Evolutionary conservation across 2,329 filamentous ascomycete species (phyloP).

Genomic region (Nothophaeocryptopus gaeumannii): DNA sequence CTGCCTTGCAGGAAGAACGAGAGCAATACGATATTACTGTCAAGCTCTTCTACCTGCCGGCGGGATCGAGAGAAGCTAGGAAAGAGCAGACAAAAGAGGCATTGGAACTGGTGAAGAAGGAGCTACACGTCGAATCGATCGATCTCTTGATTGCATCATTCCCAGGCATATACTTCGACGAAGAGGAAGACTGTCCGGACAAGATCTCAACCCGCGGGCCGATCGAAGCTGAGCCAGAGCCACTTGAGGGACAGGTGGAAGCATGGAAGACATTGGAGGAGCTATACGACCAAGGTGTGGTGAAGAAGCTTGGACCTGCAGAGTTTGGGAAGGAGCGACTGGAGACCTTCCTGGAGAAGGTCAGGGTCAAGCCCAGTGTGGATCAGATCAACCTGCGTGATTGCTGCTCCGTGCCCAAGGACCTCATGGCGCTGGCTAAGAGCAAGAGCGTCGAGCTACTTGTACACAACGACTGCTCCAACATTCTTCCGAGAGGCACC

Average conservation of each 20-base stretch:
- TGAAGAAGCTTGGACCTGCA: constrained; percentile 75
- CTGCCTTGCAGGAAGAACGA: constrained; percentile 74
- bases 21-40: constrained; percentile 89
- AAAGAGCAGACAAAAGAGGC: constrained; percentile 73
- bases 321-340: constrained; percentile 89
- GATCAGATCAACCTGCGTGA: constrained; percentile 96
- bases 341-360: constrained; percentile 68
- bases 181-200: constrained; percentile 72
- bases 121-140: constrained; percentile 71
- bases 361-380: constrained; percentile 71
- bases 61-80: constrained; percentile 45
- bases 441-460: constrained; percentile 78
- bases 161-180: constrained; percentile 89
- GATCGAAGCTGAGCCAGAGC: constrained; percentile 51
- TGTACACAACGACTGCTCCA: constrained; percentile 90
- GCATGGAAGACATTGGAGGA: constrained; percentile 67
- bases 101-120: constrained; percentile 73
- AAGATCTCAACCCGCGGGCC: constrained; percentile 47
- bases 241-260: constrained; percentile 64
- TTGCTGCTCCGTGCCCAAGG: constrained; percentile 92
- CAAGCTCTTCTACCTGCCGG: constrained; percentile 89
- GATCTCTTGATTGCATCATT: constrained; percentile 92
- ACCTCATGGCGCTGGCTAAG: constrained; percentile 80
- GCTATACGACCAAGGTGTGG: constrained; percentile 67
- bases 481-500: constrained; percentile 83